Base-by-base conservation (phyloP, 176 grass and related monocot genomes). In the Bolboschoenus planiculmis region DNA sequence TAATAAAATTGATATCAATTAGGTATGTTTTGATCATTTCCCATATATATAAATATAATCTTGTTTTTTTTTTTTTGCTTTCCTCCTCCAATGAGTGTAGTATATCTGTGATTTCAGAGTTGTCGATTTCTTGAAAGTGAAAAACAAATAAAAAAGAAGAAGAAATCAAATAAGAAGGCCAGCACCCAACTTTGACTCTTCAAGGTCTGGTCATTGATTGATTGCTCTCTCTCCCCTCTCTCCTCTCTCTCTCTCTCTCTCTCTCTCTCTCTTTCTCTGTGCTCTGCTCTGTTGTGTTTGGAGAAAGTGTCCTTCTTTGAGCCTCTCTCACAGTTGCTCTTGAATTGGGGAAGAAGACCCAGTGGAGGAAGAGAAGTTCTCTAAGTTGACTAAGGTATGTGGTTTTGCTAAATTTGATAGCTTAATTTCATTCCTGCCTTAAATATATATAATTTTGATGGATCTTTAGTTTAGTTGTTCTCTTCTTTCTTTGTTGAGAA, bases 161-260 rank as follows among this genome's bases (percentile, higher is more conserved):
- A 53, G 50, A 53, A 14, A 53, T 53, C 50, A 53, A 53, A 43
- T 21, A 42, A 15, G 10, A 44, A 81, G 10, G 10, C 18, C 79
- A 81, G 80, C 54, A 64, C 58, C 80, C 80, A 82, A 82, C 24
- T 46, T 66, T 82, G 80, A 82, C 80, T 48, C 57, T 2, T 66
- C 2, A 31, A 21, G 26, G 39, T 65, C 56, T 81, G 58, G 80
- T 82, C 37, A 81, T 42, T 81, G 57, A 61, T 80, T 79, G 26
- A 35, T 24, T 79, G 36, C 7, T 78, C 27, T 78, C 27, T 78
- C 44, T 54, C 42, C 59, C 31, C 42, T 48, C 70, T 74, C 71
- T 29, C 71, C n/a, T n/a, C 14, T 56, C 50, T 80, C 56, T 61
- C 56, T 82, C 59, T 47, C 42, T 48, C 70, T 74, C 71, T 29